phyloP scores from a whole-genome alignment of 1,284 basidiomycete species.

The Fistulinella cinereoalba region DNA sequence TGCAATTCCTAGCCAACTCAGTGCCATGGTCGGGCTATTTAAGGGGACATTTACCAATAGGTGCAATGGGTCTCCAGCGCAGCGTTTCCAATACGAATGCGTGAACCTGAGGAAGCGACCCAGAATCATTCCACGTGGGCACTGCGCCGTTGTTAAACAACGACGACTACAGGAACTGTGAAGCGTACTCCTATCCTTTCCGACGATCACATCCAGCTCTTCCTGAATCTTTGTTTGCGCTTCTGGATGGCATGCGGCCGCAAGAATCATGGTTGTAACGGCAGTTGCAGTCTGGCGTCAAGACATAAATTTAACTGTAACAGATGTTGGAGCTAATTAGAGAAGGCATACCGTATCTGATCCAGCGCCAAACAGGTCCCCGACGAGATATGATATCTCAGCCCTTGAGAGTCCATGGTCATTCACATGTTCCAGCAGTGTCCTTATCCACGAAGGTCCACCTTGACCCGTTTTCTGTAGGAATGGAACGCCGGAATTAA shows the following conservation, averaged over 20 bases:
- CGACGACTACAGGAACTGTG: not conserved
- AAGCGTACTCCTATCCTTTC: slow-evolving; percentile 46
- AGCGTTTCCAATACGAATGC: slow-evolving; percentile 61
- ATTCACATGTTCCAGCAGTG: slow-evolving; percentile 49
- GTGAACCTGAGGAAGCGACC: slow-evolving; percentile 49
- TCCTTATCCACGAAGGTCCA: slow-evolving; percentile 50
- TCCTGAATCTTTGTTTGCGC: slow-evolving; percentile 54
- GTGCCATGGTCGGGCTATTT: not conserved
- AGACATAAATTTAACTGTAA: not conserved
- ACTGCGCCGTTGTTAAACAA: slow-evolving; percentile 29
- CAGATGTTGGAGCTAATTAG: not conserved
- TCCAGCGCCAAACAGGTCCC: slow-evolving; percentile 61
- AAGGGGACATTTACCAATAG: slow-evolving; percentile 36
- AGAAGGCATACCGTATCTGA: slow-evolving; percentile 46
- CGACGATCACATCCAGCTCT: slow-evolving; percentile 60
- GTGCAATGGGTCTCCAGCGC: slow-evolving; percentile 61
- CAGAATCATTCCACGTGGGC: slow-evolving; percentile 50
- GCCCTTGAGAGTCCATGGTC: slow-evolving; percentile 48
- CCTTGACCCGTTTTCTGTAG: slow-evolving; percentile 33
- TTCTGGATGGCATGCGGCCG: slow-evolving; percentile 59
- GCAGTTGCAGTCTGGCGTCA: slow-evolving; percentile 57
- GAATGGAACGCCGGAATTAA: not conserved
- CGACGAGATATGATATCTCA: slow-evolving; percentile 59
- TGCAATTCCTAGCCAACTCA: slow-evolving; percentile 41
- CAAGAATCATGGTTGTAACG: slow-evolving; percentile 58